A percentile compares a stretch with the other conserved stretches of the same genome.
Evolutionary conservation across 2,329 filamentous ascomycete genomes (phyloP).

Genomic region (Neophaeococcomyces mojaviensis): DNA sequence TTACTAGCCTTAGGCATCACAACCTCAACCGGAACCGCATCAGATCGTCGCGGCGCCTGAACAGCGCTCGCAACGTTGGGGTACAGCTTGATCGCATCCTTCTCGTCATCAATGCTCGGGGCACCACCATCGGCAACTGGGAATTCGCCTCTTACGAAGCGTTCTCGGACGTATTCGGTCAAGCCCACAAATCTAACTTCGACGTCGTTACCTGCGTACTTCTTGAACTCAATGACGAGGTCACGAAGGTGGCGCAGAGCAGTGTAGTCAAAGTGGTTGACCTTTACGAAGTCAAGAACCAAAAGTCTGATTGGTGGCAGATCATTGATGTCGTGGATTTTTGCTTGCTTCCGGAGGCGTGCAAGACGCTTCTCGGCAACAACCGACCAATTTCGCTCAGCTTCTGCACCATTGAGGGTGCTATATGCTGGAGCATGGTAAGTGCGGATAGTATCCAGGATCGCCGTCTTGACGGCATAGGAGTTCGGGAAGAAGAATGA

Average conservation of each 20-base stretch:
- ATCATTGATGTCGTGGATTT: conserved; percentile 26
- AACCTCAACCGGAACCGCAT: conserved; percentile 14
- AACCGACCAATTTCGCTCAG: conserved; percentile 49
- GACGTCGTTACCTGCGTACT: conserved; percentile 42
- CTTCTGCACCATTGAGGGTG: conserved; percentile 28
- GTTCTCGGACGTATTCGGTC: conserved; percentile 31
- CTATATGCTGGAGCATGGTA: conserved; percentile 36
- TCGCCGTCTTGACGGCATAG: conserved; percentile 42
- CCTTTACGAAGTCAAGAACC: conserved; percentile 46
- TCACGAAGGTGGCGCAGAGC: conserved; percentile 44
- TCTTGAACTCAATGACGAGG: conserved; percentile 41
- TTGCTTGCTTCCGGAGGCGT: conserved; percentile 37
- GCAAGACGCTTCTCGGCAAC: conserved; percentile 42
- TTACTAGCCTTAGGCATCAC: conserved; percentile 13
- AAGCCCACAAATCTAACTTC: conserved; percentile 46
- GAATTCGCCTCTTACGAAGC: conserved; percentile 32
- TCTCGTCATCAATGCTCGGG: conserved; percentile 5
- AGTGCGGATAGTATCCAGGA: conserved; percentile 46
- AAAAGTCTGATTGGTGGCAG: conserved; percentile 40
- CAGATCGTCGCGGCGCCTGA: conserved; percentile 9
- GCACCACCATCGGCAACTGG: conserved; percentile 15
- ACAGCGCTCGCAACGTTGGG: conserved; percentile 16
- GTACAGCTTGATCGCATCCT: conserved; percentile 13
- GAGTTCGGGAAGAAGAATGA: conserved; percentile 57
- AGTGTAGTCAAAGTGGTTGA: conserved; percentile 49